These are phyloP conservation scores for Teunomyces pallodes DNA, from an alignment of 805 yeast species.

Conservation along the genomic window DNA sequence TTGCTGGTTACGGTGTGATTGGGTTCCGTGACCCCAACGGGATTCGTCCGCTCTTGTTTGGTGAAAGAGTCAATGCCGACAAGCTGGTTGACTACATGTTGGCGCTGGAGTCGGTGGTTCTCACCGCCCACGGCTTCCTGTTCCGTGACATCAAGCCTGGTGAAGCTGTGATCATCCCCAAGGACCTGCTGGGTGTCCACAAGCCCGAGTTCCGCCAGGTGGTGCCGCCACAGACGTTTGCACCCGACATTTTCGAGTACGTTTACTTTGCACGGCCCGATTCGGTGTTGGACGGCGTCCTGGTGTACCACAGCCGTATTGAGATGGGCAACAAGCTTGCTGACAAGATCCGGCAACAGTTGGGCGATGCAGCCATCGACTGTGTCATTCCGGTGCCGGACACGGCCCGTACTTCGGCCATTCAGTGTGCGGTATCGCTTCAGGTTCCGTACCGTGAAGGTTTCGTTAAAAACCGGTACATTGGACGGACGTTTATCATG, in stretches of 20 bases:
- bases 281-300: constrained; percentile 92
- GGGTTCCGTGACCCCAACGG: constrained; percentile 98
- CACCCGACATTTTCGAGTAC: constrained; percentile 96
- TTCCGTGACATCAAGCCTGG: constrained; percentile 90
- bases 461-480: constrained; percentile 92
- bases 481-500: constrained; percentile 98
- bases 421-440: constrained; percentile 83
- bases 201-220: constrained; percentile 84
- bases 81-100: constrained; percentile 87
- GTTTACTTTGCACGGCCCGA: constrained; percentile 98
- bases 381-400: constrained; percentile 98
- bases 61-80: constrained; percentile 68
- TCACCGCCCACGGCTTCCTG: constrained; percentile 86
- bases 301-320: constrained; percentile 88
- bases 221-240: constrained; percentile 69
- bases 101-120: constrained; percentile 92
- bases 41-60: constrained; percentile 84
- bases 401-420: constrained; percentile 93
- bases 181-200: constrained; percentile 47
- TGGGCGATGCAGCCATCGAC: constrained; percentile 60
- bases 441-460: constrained; percentile 92
- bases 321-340: constrained; percentile 94
- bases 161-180: constrained; percentile 92
- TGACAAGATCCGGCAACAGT: constrained; percentile 50
- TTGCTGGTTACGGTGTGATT: constrained; percentile 93